phyloP scores from a whole-genome alignment of 176 grass and related monocot species.

The Musa itinerans region DNA sequence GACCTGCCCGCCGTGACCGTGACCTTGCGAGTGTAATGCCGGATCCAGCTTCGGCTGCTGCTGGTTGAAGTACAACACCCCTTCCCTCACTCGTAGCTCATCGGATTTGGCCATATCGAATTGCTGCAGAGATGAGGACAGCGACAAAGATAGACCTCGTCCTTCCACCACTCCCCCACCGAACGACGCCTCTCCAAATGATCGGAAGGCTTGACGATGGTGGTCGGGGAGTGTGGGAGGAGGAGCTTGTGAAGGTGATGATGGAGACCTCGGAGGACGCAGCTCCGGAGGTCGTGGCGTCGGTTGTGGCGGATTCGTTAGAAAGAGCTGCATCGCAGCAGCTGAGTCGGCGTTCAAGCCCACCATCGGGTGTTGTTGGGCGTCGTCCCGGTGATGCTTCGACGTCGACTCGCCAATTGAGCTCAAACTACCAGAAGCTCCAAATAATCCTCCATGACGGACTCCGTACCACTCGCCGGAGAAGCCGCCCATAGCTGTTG shows the following conservation, averaged over 20 bases:
- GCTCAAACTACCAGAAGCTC: neutral
- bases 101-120: constrained; percentile 85
- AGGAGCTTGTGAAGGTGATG: constrained; percentile 40
- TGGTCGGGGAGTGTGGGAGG: constrained; percentile 34
- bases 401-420: constrained; percentile 4
- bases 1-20: constrained; percentile 18
- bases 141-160: constrained; percentile 73
- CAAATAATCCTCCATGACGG: constrained; percentile 6
- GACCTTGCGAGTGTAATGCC: constrained; percentile 43
- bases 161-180: constrained; percentile 52
- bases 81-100: constrained; percentile 69
- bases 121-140: constrained; percentile 76
- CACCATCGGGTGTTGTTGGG: constrained; percentile 14
- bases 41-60: constrained; percentile 35
- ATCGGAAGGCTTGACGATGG: constrained; percentile 34
- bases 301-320: constrained; percentile 6
- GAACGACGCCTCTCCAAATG: constrained; percentile 32
- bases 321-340: constrained; percentile 18
- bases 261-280: constrained; percentile 33
- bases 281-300: neutral
- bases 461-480: constrained; percentile 43
- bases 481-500: constrained; percentile 16
- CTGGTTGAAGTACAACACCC: constrained; percentile 80
- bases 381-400: constrained; percentile 15
- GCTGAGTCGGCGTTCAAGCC: constrained; percentile 12